Conservation (phyloP, 768 basidiomycete species). For the Megacollybia marginata region DNA sequence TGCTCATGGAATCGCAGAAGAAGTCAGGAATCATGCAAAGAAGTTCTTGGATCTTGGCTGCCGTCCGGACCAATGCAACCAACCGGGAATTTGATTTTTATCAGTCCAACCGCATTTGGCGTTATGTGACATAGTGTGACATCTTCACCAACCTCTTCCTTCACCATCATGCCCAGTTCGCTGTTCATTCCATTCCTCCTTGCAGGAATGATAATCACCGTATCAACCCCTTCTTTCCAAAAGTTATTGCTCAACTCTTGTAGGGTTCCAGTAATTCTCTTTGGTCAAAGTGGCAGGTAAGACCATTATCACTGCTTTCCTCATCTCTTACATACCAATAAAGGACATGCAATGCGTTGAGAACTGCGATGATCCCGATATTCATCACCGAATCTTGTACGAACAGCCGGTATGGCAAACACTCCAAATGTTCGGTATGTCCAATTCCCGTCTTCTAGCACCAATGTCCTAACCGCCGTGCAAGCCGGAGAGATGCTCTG, state of each 20-base stretch:
- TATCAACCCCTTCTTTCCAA: slow-evolving; percentile 20
- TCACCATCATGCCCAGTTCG: slow-evolving; percentile 52
- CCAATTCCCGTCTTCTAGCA: slow-evolving; percentile 8
- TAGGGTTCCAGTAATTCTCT: slow-evolving; percentile 78
- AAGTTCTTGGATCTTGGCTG: slow-evolving; percentile 5
- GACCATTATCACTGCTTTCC: slow-evolving; percentile 10
- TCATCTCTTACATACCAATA: slow-evolving; percentile 4
- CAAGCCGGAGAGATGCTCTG: slow-evolving; percentile 92
- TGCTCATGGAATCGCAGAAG: slow-evolving; percentile 6
- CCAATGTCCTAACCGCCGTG: slow-evolving; percentile 14
- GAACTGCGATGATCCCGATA: slow-evolving; percentile 70
- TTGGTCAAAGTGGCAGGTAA: slow-evolving; percentile 81
- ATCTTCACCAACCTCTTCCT: slow-evolving; percentile 2
- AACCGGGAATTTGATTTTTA: neutral
- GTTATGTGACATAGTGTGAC: neutral
- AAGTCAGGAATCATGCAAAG: slow-evolving; percentile 24
- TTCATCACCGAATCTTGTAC: slow-evolving; percentile 59
- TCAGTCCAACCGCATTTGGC: too few relatives aligned
- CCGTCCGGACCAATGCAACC: slow-evolving; percentile 2
- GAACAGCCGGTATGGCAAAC: slow-evolving; percentile 96
- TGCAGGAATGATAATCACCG: slow-evolving; percentile 89
- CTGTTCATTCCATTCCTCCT: slow-evolving; percentile 75
- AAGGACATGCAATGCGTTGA: slow-evolving; percentile 99
- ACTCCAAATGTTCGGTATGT: slow-evolving; percentile 83
- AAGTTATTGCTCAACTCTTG: slow-evolving; percentile 1